These are phyloP conservation scores for Metschnikowia hibisci DNA, from an alignment of 805 yeast species.

Conservation along the genomic window DNA sequence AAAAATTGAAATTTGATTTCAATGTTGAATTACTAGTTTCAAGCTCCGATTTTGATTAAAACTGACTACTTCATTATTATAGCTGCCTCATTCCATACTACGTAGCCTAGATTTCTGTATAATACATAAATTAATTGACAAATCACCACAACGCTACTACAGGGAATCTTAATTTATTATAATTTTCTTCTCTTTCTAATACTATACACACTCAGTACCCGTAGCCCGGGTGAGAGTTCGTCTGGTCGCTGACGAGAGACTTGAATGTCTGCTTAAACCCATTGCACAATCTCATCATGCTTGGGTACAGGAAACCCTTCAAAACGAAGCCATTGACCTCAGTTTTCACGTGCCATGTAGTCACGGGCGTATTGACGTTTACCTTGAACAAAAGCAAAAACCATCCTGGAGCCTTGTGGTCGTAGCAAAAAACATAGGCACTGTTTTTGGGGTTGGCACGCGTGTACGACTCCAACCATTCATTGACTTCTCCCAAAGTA, in stretches of 20 bases:
- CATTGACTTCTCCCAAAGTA: slow-evolving; percentile 70
- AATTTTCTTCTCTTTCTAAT: neutral
- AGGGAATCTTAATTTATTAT: no score
- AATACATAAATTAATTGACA: neutral
- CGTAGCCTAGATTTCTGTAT: no score
- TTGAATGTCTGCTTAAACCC: slow-evolving; percentile 79
- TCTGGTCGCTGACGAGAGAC: slow-evolving; percentile 25
- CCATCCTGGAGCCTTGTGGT: slow-evolving; percentile 92
- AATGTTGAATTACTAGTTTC: neutral
- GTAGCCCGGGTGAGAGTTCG: slow-evolving; percentile 15
- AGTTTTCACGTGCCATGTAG: slow-evolving; percentile 89
- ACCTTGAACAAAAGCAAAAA: slow-evolving; percentile 83
- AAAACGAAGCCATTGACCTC: slow-evolving; percentile 82
- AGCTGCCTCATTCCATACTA: no score
- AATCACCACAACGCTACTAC: neutral
- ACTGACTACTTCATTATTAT: no score
- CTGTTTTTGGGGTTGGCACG: slow-evolving; percentile 88
- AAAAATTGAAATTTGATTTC: no score
- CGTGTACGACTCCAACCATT: slow-evolving; percentile 84
- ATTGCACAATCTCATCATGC: slow-evolving; percentile 81
- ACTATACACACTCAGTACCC: slow-evolving; percentile 9
- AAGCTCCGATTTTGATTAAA: no score
- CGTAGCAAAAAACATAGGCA: slow-evolving; percentile 86
- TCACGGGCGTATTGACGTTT: slow-evolving; percentile 60
- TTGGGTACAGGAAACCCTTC: slow-evolving; percentile 80